Base-by-base conservation (phyloP, 2,329 filamentous ascomycete species). In the Emmonsiellopsis sp. region DNA sequence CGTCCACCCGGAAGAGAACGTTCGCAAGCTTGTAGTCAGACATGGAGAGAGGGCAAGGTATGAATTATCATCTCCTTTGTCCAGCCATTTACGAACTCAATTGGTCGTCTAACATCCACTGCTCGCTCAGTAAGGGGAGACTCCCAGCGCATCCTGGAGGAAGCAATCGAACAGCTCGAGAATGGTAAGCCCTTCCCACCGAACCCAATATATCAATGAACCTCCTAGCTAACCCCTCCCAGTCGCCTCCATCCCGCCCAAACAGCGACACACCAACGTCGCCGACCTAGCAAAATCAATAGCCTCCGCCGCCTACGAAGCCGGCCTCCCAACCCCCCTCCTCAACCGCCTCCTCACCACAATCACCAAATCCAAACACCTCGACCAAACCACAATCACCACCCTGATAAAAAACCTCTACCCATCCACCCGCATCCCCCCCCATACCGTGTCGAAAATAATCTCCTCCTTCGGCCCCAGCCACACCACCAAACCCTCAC, bases 381-480 rank as follows among this genome's bases (percentile, higher is more conserved):
- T 95, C 20, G 88, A 93, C 66, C 89, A 93, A 68, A 83, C 83
- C 31, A 89, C 83, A 59, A 76, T 85, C 31, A 83, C 80, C 11
- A 79, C 76, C 31, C 73, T 94, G 48, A 70, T 89, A 61, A 87
- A 84, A 58, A 87, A 86, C 56, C 73, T 94, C 49, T 94, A 92
- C 67, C 89, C 89, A 1, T 77, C 79, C n/a, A 75, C 77, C 40
- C 76, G 76, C 42, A 77, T 94, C n/a, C 66, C 79, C 10, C 74
- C 79, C 35, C 75, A 81, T 53, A 68, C 83, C 41, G 73, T 87
- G 49, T 74, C 88, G 48, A 83, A 80, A 54, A 71, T 91, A 8
- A 78, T 93, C 20, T 84, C 84, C 51, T 82, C 80, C 47, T 76
- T 95, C n/a, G 88, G 89, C 3, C 85, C 89, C 63, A 88, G 87